Percentiles rank a stretch among this genome's conserved stretches.
Conservation (phyloP, 1,284 basidiomycete genomes). For the Ganoderma multipileum region DNA sequence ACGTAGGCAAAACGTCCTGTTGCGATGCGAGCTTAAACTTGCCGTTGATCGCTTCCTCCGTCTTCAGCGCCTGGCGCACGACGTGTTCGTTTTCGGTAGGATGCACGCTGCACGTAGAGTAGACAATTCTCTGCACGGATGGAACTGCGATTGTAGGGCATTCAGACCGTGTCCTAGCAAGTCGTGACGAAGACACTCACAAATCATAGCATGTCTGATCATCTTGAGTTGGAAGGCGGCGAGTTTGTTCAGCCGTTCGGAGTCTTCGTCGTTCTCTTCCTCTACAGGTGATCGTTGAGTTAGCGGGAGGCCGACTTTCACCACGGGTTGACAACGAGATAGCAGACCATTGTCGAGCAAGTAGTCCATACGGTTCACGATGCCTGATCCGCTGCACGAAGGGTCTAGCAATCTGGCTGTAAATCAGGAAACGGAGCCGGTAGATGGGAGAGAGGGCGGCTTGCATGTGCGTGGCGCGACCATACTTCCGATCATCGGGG, state of each 20-base stretch:
- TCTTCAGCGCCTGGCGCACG: slow-evolving; percentile 74
- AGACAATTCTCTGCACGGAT: slow-evolving; percentile 77
- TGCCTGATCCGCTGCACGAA: slow-evolving; percentile 93
- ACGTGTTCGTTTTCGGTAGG: slow-evolving; percentile 91
- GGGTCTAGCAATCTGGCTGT: slow-evolving; percentile 82
- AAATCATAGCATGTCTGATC: slow-evolving; percentile 95
- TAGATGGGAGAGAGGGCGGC: slow-evolving; percentile 35
- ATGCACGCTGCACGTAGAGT: slow-evolving; percentile 96
- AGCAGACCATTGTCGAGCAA: slow-evolving; percentile 71
- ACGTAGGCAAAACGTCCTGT: slow-evolving; percentile 73
- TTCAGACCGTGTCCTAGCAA: not conserved
- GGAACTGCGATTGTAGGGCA: slow-evolving; percentile 54
- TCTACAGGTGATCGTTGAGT: slow-evolving; percentile 22
- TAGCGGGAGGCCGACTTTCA: not conserved
- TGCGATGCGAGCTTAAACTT: slow-evolving; percentile 75
- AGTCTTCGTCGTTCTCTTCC: slow-evolving; percentile 37
- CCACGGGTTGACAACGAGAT: slow-evolving; percentile 7
- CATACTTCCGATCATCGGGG: slow-evolving; percentile 67
- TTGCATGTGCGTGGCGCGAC: slow-evolving; percentile 84
- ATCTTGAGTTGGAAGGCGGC: slow-evolving; percentile 91
- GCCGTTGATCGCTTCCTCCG: slow-evolving; percentile 65
- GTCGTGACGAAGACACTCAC: slow-evolving; percentile 49
- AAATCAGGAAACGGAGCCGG: too few relatives aligned
- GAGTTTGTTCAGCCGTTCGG: slow-evolving; percentile 80
- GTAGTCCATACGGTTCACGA: slow-evolving; percentile 89